These are phyloP conservation scores for Xylaria flabelliformis DNA, from an alignment of 495 filamentous ascomycete genomes.

Conservation along the genomic window DNA sequence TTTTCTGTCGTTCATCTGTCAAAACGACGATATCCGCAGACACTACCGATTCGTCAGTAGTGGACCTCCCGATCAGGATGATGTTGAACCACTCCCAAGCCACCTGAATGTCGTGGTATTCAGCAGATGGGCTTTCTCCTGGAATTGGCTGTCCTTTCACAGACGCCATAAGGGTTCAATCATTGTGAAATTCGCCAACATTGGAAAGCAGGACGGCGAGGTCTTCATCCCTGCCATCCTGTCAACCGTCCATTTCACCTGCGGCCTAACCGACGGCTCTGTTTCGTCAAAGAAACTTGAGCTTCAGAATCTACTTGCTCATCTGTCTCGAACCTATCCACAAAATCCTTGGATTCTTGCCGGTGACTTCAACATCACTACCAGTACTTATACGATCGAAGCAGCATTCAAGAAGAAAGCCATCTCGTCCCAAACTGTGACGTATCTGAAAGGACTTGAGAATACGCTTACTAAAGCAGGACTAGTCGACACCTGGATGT, in stretches of 20 bases:
- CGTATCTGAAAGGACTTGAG: slow-evolving; percentile 44
- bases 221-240: slow-evolving; percentile 47
- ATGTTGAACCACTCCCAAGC: slow-evolving; percentile 57
- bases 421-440: slow-evolving; percentile 48
- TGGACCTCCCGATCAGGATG: slow-evolving; percentile 54
- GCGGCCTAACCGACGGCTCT: slow-evolving; percentile 59
- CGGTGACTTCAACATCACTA: slow-evolving; percentile 65
- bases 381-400: slow-evolving; percentile 57
- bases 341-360: slow-evolving; percentile 57
- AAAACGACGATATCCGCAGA: slow-evolving; percentile 48
- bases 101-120: slow-evolving; percentile 62
- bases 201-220: slow-evolving; percentile 36
- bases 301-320: slow-evolving; percentile 49
- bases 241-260: slow-evolving; percentile 60
- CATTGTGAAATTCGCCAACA: slow-evolving; percentile 47
- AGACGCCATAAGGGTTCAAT: slow-evolving; percentile 59
- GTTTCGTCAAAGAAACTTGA: slow-evolving; percentile 58
- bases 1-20: slow-evolving; percentile 59
- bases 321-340: slow-evolving; percentile 46
- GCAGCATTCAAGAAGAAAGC: slow-evolving; percentile 51
- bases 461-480: slow-evolving; percentile 39
- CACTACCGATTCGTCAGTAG: slow-evolving; percentile 58
- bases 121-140: slow-evolving; percentile 55
- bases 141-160: slow-evolving; percentile 53
- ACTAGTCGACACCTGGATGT: slow-evolving; percentile 53